phyloP scores from a whole-genome alignment of 305 asterid genomes.

The Fraxinus dipetala region DNA sequence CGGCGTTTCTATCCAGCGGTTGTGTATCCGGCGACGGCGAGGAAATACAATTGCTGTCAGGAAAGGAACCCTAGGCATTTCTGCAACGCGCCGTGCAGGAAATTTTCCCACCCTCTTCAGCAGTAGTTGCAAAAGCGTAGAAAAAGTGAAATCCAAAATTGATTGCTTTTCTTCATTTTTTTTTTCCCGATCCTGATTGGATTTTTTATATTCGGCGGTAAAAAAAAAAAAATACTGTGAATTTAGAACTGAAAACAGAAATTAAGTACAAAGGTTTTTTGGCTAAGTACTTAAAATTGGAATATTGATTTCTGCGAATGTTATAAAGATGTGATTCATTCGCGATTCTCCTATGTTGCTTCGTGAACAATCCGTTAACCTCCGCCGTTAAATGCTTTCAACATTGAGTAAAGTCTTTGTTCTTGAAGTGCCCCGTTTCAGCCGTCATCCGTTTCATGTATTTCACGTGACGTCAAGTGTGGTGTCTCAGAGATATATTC shows the following conservation, averaged over 20 bases:
- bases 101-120: slow-evolving; percentile 22
- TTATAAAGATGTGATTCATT: background rate
- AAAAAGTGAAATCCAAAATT: background rate
- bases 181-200: background rate
- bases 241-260: background rate
- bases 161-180: background rate
- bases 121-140: background rate
- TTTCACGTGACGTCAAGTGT: background rate
- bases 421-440: background rate
- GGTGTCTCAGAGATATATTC: background rate
- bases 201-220: background rate
- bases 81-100: slow-evolving; percentile 29
- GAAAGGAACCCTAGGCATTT: slow-evolving; percentile 25
- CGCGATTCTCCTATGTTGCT: background rate
- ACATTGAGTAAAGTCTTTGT: background rate
- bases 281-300: background rate
- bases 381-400: background rate
- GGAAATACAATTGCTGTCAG: slow-evolving; percentile 25
- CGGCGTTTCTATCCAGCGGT: slow-evolving; percentile 1
- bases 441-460: background rate
- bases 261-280: background rate
- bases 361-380: background rate
- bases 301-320: background rate
- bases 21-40: slow-evolving; percentile 33
- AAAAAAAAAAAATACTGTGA: background rate